phyloP scores from a whole-genome alignment of 2,329 filamentous ascomycete genomes.

The Monilinia aucupariae region DNA sequence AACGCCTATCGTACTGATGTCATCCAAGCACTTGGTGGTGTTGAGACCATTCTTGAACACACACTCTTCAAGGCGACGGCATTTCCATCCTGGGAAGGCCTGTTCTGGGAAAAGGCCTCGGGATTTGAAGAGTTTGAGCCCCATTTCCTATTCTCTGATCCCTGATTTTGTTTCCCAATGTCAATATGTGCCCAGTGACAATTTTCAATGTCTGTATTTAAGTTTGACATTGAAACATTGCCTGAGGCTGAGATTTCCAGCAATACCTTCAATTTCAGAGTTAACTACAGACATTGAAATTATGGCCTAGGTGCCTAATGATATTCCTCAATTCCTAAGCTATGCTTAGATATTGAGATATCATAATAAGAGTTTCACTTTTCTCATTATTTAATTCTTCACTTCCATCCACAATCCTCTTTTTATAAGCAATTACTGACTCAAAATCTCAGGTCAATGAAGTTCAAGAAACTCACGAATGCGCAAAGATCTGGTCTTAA shows the following conservation, averaged over 20 bases:
- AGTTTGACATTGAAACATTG: not conserved
- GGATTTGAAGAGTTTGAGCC: conserved; percentile 34
- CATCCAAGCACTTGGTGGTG: conserved; percentile 85
- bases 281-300: no score
- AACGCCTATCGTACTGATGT: conserved; percentile 96
- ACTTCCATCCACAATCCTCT: conserved; percentile 22
- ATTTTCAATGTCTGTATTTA: not conserved
- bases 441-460: conserved; percentile 58
- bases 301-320: no score
- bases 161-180: no score
- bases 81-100: conserved; percentile 93
- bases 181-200: no score
- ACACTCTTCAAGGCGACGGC: conserved; percentile 95
- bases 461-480: conserved; percentile 98
- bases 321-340: no score
- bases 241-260: not conserved
- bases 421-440: conserved; percentile 24
- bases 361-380: not conserved
- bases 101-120: conserved; percentile 79
- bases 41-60: conserved; percentile 96
- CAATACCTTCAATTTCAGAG: no score
- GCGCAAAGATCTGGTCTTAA: conserved; percentile 95
- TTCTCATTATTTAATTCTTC: not conserved
- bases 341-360: no score
- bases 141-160: not conserved